Evolutionary conservation across 768 basidiomycete species (phyloP), one percentile per base, ranked within the genome.

Genomic region (Russula virescens): DNA sequence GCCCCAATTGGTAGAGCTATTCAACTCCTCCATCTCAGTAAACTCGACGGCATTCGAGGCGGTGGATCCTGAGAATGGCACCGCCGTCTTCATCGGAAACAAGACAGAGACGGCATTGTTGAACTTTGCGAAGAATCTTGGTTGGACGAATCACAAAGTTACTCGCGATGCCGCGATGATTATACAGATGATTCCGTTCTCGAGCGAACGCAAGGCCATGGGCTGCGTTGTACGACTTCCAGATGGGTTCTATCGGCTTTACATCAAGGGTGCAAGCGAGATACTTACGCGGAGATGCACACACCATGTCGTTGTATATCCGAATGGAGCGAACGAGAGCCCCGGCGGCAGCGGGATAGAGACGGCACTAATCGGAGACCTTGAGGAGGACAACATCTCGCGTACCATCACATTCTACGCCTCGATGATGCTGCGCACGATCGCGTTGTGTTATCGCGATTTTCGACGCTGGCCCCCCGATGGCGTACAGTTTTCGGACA

Each of bases 391-490:
- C 70, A 98, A 98, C 71, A 92, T 98, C 72, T 82, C 81, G 28
- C 83, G 91, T 50, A 98, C 96, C 16, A 98, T 95, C 74, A 95
- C 96, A 67, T 96, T 97, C 75, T 98, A 99, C 73, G 95, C 95
- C 69, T 95, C 95, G 73, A 96, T 98, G 76, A 89, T 86, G 14
- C 85, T 98, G 11, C 85, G 96, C 54, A 98, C 97, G 2, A 91
- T 99, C 67, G 94, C 95, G 1, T 75, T 98, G 49, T 97, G 95
- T 73, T 98, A 98, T 71, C 82, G 86, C 52, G 95, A 99, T 71
- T 87, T 97, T 61, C 72, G 84, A 6, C 73, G 77, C 0, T 98
- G 96, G 95, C 96, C 96, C 13, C 94, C 95, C 5, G 59, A 67
- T 16, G 80, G 79, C 14, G 69, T 75, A 43, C 61, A 68, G 1